These are phyloP conservation scores for Paxillus involutus DNA, from an alignment of 768 basidiomycete genomes.

Conservation along the genomic window DNA sequence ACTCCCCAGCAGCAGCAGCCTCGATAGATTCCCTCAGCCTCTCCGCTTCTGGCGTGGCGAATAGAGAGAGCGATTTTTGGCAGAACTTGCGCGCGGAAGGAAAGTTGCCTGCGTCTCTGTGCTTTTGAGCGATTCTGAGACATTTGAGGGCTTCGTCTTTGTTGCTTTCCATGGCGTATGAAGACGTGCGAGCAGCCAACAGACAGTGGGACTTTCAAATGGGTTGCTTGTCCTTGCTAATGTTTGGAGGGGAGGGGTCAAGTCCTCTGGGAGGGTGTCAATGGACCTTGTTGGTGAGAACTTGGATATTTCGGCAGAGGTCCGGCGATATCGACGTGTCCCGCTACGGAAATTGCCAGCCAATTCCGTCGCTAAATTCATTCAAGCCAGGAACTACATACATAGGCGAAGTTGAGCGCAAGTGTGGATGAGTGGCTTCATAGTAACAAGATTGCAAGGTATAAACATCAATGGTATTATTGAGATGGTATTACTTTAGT, in stretches of 20 bases:
- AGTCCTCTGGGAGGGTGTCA: slow-evolving; percentile 2
- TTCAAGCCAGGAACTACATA: too few species aligned
- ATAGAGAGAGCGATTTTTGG: slow-evolving; percentile 82
- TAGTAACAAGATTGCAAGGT: not conserved
- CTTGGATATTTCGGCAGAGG: not conserved
- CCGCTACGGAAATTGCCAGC: not conserved
- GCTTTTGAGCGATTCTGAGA: slow-evolving; percentile 73
- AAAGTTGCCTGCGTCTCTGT: slow-evolving; percentile 69
- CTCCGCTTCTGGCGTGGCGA: slow-evolving; percentile 73
- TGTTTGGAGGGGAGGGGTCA: not conserved
- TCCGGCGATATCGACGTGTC: slow-evolving; percentile 4
- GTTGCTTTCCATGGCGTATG: slow-evolving; percentile 72
- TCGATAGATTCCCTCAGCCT: slow-evolving; percentile 69
- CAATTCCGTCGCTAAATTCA: not conserved
- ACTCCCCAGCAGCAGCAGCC: slow-evolving; percentile 29
- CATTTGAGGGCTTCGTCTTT: slow-evolving; percentile 88
- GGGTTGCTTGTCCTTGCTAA: slow-evolving; percentile 5
- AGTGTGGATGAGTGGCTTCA: not conserved
- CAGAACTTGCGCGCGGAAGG: slow-evolving; percentile 85
- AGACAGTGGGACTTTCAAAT: slow-evolving; percentile 3
- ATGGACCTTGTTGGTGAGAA: slow-evolving; percentile 23
- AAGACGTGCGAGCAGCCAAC: slow-evolving; percentile 9
- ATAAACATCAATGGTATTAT: slow-evolving; percentile 7
- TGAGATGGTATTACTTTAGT: slow-evolving; percentile 10
- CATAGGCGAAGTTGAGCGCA: too few species aligned